These are phyloP conservation scores for Pulveroboletus sp. DNA, from an alignment of 768 basidiomycete genomes.

Conservation along the genomic window DNA sequence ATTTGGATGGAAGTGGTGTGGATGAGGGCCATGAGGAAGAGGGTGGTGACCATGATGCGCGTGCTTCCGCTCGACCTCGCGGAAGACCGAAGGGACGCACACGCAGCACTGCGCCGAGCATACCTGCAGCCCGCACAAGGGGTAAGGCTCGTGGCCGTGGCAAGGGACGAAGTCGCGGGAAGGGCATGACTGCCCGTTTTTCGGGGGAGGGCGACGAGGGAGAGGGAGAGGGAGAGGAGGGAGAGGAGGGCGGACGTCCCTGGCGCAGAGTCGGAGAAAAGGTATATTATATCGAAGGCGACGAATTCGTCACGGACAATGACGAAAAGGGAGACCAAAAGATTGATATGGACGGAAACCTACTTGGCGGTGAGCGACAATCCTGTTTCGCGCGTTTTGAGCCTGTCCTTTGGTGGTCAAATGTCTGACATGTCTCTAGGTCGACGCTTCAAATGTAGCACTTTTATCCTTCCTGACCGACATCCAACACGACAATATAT, in stretches of 20 bases:
- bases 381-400: not conserved
- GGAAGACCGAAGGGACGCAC: slow-evolving; percentile 37
- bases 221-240: slow-evolving; percentile 38
- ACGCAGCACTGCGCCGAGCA: slow-evolving; percentile 27
- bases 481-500: slow-evolving; percentile 85
- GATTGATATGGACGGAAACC: slow-evolving; percentile 78
- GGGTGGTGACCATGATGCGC: slow-evolving; percentile 33
- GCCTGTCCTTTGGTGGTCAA: not conserved
- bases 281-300: slow-evolving; percentile 76
- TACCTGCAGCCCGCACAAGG: slow-evolving; percentile 30
- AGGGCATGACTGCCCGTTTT: slow-evolving; percentile 25
- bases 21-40: slow-evolving; percentile 30
- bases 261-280: slow-evolving; percentile 71
- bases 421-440: slow-evolving; percentile 40
- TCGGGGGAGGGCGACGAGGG: slow-evolving; percentile 34
- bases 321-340: slow-evolving; percentile 89
- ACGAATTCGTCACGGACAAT: slow-evolving; percentile 81
- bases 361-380: slow-evolving; percentile 68
- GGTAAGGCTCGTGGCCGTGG: slow-evolving; percentile 39
- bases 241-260: slow-evolving; percentile 50
- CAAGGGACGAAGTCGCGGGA: slow-evolving; percentile 37
- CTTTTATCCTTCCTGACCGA: slow-evolving; percentile 81
- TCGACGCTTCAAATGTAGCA: slow-evolving; percentile 81
- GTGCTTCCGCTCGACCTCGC: slow-evolving; percentile 31
- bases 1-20: slow-evolving; percentile 28